A percentile compares a stretch with the other conserved stretches of the same genome.
Evolutionary conservation across 306 rosid species (phyloP).

Genomic region (Pterocarpus macrocarpus): DNA sequence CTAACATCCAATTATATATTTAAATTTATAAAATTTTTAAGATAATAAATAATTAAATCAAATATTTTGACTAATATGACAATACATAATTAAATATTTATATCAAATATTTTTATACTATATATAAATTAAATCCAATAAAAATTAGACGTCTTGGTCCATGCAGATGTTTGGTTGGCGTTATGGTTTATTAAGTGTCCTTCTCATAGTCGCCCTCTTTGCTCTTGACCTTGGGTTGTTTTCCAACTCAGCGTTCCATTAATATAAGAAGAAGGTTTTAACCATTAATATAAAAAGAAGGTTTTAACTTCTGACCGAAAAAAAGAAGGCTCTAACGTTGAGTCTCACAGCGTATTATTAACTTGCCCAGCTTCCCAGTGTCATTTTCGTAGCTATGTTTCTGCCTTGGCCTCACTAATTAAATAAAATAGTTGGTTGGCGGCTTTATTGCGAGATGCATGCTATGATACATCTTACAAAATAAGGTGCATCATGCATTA

Average conservation of each 20-base stretch:
- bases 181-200: constrained; percentile 14
- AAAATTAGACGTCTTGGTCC: neutral
- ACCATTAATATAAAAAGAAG: no score
- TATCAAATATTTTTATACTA: no score
- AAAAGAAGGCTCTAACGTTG: neutral
- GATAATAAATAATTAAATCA: no score
- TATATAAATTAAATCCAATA: no score
- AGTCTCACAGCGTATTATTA: neutral
- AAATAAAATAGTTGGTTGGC: constrained; percentile 29
- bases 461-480: no score
- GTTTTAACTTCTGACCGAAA: no score
- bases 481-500: no score
- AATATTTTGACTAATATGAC: no score
- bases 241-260: constrained; percentile 40
- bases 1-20: no score
- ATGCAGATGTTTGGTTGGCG: neutral
- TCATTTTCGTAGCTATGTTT: neutral
- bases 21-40: no score
- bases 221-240: neutral
- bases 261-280: neutral
- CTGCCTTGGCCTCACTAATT: neutral
- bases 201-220: no score
- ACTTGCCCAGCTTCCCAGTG: neutral
- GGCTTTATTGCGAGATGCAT: constrained; percentile 1
- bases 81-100: no score